Evolutionary conservation across 345 rosid species (phyloP).

Genomic region (Populus ilicifolia): DNA sequence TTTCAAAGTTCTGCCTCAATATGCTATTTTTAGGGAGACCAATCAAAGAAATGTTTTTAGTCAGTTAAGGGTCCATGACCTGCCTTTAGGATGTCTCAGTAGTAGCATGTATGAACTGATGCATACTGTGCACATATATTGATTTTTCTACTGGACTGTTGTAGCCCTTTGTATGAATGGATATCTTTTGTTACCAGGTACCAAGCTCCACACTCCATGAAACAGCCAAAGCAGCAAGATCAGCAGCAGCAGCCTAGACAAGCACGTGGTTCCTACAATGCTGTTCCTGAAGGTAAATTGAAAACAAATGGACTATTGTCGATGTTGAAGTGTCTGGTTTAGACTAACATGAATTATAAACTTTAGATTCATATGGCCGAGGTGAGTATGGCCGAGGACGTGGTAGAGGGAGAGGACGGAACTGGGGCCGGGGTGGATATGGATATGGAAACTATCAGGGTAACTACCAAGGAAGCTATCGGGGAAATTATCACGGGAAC

Average conservation of each 20-base stretch:
- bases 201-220: constrained; percentile 63
- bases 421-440: constrained; percentile 34
- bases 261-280: constrained; percentile 43
- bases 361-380: constrained; percentile 43
- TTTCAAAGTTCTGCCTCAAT: not conserved
- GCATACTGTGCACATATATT: not conserved
- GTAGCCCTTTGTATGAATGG: not conserved
- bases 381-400: constrained; percentile 42
- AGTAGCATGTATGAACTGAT: not conserved
- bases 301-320: constrained; percentile 1
- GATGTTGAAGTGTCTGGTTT: not conserved
- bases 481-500: not conserved
- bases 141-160: not conserved
- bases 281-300: constrained; percentile 58
- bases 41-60: not conserved
- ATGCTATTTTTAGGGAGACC: no score
- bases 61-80: not conserved
- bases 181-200: constrained; percentile 42
- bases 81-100: not conserved
- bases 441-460: constrained; percentile 42
- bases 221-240: constrained; percentile 44
- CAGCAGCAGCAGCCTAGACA: constrained; percentile 47
- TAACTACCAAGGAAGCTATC: not conserved
- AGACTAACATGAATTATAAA: not conserved
- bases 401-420: constrained; percentile 52